Evolutionary conservation across 306 rosid genomes (phyloP).

Genomic region (Citrullus mucosospermus): DNA sequence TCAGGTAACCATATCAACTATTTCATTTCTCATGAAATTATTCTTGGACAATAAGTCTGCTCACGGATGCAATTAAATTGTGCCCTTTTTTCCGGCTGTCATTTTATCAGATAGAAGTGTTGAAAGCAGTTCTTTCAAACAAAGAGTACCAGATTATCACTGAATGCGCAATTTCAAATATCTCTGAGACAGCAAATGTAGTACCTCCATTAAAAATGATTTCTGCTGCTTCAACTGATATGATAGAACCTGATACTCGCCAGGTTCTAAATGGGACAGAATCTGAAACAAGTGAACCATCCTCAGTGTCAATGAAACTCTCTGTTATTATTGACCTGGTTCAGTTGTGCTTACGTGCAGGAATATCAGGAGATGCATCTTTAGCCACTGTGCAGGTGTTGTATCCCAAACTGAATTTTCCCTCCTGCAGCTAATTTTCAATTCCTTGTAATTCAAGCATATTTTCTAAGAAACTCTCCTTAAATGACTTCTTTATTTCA

Average conservation of each 20-base stretch:
- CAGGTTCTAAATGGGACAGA: conserved; percentile 26
- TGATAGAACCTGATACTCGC: conserved; percentile 18
- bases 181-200: conserved; percentile 63
- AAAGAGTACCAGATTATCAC: conserved; percentile 77
- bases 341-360: conserved; percentile 65
- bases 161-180: conserved; percentile 79
- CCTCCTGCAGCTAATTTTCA: neutral
- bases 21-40: neutral
- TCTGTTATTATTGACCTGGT: conserved; percentile 55
- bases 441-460: neutral
- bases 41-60: neutral
- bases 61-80: neutral
- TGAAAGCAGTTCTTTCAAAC: conserved; percentile 86
- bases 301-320: conserved; percentile 41
- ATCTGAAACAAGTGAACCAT: conserved; percentile 29
- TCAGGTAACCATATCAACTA: conserved; percentile 32
- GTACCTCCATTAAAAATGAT: conserved; percentile 44
- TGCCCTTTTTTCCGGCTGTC: neutral
- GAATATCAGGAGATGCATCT: conserved; percentile 60
- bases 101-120: conserved; percentile 49
- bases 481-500: neutral
- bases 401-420: neutral
- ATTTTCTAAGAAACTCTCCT: neutral
- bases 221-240: conserved; percentile 28
- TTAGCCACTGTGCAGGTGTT: conserved; percentile 88